Evolutionary conservation across 768 basidiomycete species (phyloP), one percentile per base, ranked within the genome.

Genomic region (Mycena albidolilacea): DNA sequence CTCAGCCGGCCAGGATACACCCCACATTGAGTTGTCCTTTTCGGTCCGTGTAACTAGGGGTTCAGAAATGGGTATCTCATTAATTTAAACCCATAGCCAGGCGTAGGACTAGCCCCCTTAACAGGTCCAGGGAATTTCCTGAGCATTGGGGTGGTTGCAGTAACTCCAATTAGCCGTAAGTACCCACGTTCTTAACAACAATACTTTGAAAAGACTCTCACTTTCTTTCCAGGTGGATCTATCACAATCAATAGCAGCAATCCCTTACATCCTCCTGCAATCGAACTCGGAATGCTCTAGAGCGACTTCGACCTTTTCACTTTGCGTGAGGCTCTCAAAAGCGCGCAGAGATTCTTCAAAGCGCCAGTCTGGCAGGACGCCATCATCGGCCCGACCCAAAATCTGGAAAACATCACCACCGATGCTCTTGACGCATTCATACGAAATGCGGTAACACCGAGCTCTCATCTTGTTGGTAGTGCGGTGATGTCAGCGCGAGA

Each of bases 251-350:
- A 80, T 59, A 83, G 30, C 30, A 30, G 30, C 30, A 30, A 30
- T 30, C 30, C 30, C 30, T 30, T 30, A 1, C 80, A 80, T 52
- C 60, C 79, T 23, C 87, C 88, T 0, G 35, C 79, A n/a, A 87
- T 89, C 79, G 82, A 89, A 74, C 84, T 86, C 0, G 83, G 83
- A 58, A 83, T 88, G 80, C 81, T 85, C n/a, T 68, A 39, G 39
- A 66, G 57, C 30, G 65, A 64, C 12, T 70, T 76, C 50, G 80
- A 80, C 57, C 7, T 79, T 35, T 72, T 72, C 14, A 67, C 69
- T 35, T 44, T 80, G 61, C 73, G 72, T 17, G 72, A 69, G 21
- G 77, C 38, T 7, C 2, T 69, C 30, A 62, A 55, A 43, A 23
- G 38, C 6, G 60, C 60, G 35, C 21, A 35, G 5, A 21, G 23